Percentiles rank a stretch among this genome's conserved stretches.
These are phyloP conservation scores for Trichaptum fuscoviolaceum DNA, from an alignment of 768 basidiomycete genomes.

Conservation along the genomic window DNA sequence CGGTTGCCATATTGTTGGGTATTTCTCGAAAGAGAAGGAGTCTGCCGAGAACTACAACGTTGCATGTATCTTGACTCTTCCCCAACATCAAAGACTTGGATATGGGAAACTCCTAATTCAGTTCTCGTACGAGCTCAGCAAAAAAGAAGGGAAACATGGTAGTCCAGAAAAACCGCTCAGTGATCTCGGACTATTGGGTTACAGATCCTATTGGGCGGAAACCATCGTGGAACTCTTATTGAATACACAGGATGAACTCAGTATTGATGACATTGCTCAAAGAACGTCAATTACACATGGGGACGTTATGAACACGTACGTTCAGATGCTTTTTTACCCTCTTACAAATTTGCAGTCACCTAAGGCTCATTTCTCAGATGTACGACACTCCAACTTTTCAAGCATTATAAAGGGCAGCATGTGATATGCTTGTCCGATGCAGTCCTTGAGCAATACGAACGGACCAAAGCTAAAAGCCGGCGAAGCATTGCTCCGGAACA, in stretches of 20 bases:
- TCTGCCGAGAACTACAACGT: slow-evolving; percentile 98
- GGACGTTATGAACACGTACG: slow-evolving; percentile 98
- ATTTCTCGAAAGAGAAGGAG: slow-evolving; percentile 99
- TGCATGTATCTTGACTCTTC: slow-evolving; percentile 97
- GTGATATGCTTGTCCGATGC: slow-evolving; percentile 89
- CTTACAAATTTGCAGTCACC: neutral
- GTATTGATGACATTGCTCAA: slow-evolving; percentile 96
- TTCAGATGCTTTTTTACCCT: slow-evolving; percentile 22
- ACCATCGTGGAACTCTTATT: slow-evolving; percentile 89
- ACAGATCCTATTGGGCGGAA: slow-evolving; percentile 97
- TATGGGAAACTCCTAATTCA: slow-evolving; percentile 96
- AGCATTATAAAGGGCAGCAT: slow-evolving; percentile 93
- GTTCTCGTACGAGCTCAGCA: slow-evolving; percentile 96
- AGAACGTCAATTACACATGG: slow-evolving; percentile 92
- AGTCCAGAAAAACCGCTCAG: slow-evolving; percentile 97
- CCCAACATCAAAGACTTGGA: slow-evolving; percentile 95
- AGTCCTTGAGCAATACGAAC: slow-evolving; percentile 87
- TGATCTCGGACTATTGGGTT: slow-evolving; percentile 88
- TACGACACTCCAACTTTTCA: slow-evolving; percentile 90
- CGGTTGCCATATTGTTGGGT: slow-evolving; percentile 94
- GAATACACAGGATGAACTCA: slow-evolving; percentile 65
- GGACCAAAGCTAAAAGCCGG: slow-evolving; percentile 70
- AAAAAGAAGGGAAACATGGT: slow-evolving; percentile 92
- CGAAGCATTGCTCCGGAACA: slow-evolving; percentile 73
- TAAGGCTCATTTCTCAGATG: slow-evolving; percentile 48